Evolutionary conservation across 2,329 filamentous ascomycete genomes (phyloP).

Genomic region (Colletotrichum sp.): DNA sequence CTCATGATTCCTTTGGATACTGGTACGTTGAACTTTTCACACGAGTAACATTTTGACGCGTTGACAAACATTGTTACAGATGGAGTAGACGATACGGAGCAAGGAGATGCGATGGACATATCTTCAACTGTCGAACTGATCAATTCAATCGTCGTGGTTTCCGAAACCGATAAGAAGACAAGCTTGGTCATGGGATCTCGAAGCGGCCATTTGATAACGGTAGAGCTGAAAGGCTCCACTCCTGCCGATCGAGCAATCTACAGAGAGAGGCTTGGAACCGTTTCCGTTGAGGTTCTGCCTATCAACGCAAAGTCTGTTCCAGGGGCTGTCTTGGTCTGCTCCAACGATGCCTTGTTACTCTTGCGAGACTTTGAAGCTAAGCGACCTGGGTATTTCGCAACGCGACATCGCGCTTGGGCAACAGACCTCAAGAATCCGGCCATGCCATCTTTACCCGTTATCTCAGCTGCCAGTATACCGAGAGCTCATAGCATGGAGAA

Average conservation of each 20-base stretch:
- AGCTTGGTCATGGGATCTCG: constrained; percentile 53
- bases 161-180: constrained; percentile 28
- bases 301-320: background rate
- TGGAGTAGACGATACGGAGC: background rate
- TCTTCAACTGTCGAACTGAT: constrained; percentile 27
- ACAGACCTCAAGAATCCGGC: constrained; percentile 53
- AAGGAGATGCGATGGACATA: constrained; percentile 12
- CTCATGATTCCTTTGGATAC: constrained; percentile 22
- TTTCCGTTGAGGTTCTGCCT: constrained; percentile 39
- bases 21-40: constrained; percentile 22
- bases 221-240: constrained; percentile 29
- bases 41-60: background rate
- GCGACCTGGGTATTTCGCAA: constrained; percentile 34
- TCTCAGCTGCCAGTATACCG: constrained; percentile 49
- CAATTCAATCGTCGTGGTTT: constrained; percentile 47
- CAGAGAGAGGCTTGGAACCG: constrained; percentile 37
- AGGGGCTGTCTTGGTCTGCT: constrained; percentile 47
- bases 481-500: constrained; percentile 41
- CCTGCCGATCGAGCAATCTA: constrained; percentile 29
- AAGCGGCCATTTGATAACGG: constrained; percentile 54
- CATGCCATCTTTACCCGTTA: constrained; percentile 51
- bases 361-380: constrained; percentile 41
- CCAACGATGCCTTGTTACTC: constrained; percentile 51
- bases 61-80: background rate
- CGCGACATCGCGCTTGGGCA: constrained; percentile 54